Percentiles rank a stretch among this genome's conserved stretches.
Conservation (phyloP, 306 rosid species). For the Lagenaria siceraria region DNA sequence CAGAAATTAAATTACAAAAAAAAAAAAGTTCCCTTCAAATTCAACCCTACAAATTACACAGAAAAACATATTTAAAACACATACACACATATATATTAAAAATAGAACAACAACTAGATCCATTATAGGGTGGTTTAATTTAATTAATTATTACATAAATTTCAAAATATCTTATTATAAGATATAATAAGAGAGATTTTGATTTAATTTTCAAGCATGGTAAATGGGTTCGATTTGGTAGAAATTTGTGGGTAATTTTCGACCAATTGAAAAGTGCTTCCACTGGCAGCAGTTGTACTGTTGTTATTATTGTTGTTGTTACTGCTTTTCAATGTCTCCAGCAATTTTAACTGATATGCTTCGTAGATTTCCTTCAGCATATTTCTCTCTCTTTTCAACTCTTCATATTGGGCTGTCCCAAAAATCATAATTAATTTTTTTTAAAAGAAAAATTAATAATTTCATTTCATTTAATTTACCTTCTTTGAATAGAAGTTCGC, state of each 20-base stretch:
- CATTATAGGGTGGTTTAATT: background rate
- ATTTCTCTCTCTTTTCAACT: slow-evolving; percentile 14
- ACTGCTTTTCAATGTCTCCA: background rate
- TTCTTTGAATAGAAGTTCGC: slow-evolving; percentile 10
- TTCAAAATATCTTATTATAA: background rate
- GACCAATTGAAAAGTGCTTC: background rate
- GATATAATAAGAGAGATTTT: background rate
- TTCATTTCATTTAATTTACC: slow-evolving; percentile 6
- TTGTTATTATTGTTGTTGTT: background rate
- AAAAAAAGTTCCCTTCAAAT: background rate
- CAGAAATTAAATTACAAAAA: background rate
- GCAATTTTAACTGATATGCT: background rate
- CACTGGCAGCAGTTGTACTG: background rate
- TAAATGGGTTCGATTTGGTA: background rate
- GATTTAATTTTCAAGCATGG: background rate
- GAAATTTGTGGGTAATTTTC: background rate
- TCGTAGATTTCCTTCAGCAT: background rate
- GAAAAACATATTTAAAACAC: background rate
- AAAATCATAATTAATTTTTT: too few relatives aligned
- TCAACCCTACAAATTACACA: background rate
- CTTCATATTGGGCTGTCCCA: slow-evolving; percentile 16
- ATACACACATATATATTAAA: background rate
- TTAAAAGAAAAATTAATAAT: too few relatives aligned
- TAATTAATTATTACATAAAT: background rate
- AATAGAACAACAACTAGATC: background rate